Conservation (phyloP, 75 land plant genomes). For the Pinus albicaulis region DNA sequence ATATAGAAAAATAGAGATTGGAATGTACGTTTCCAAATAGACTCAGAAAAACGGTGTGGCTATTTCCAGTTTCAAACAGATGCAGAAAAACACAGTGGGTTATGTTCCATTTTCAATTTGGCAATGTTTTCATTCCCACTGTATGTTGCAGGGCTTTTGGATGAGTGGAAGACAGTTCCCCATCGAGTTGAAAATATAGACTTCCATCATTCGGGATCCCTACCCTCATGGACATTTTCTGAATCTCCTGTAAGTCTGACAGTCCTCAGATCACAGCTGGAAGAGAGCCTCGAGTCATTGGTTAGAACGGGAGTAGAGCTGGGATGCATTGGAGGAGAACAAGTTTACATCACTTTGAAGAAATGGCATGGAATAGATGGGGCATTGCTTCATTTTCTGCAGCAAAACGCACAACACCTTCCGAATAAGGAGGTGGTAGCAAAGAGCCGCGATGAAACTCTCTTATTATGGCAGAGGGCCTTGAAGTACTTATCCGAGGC, state of each 20-base stretch:
- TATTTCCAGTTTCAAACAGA: neutral
- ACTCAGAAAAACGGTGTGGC: neutral
- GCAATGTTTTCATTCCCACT: neutral
- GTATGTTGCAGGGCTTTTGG: constrained; percentile 49
- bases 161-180: constrained; percentile 67
- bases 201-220: constrained; percentile 39
- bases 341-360: constrained; percentile 48
- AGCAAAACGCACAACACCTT: neutral
- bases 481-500: constrained; percentile 24
- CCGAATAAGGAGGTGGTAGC: neutral
- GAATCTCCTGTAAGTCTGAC: constrained; percentile 16
- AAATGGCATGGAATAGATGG: constrained; percentile 55
- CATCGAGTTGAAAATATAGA: constrained; percentile 66
- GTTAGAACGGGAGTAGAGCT: constrained; percentile 36
- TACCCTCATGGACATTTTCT: constrained; percentile 13
- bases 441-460: constrained; percentile 15
- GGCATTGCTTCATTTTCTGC: constrained; percentile 41
- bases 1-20: neutral
- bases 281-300: constrained; percentile 56
- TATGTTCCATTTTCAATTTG: neutral
- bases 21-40: too few species aligned
- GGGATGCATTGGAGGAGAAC: constrained; percentile 43
- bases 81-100: neutral
- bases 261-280: constrained; percentile 35
- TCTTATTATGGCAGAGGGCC: constrained; percentile 62